phyloP scores from a whole-genome alignment of 352 stramenopile genomes.

The Pythium phragmitis region DNA sequence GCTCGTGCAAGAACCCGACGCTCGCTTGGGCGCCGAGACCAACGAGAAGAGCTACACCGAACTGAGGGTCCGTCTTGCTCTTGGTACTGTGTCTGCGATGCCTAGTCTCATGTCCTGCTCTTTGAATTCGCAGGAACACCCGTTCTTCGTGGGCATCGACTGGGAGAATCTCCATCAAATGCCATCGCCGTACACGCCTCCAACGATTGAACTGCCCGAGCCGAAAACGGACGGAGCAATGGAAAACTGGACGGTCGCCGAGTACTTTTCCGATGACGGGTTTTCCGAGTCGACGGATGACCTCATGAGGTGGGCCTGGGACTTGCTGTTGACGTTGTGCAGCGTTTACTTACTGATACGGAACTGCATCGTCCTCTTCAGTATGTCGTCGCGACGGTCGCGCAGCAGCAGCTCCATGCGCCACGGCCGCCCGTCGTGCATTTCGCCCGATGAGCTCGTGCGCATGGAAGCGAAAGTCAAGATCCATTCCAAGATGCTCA shows the following conservation, averaged over 20 bases:
- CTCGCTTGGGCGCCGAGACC: constrained; percentile 64
- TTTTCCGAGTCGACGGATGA: constrained; percentile 77
- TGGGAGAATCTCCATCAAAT: constrained; percentile 63
- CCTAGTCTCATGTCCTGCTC: not conserved
- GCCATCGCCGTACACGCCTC: constrained; percentile 57
- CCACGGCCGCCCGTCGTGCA: constrained; percentile 48
- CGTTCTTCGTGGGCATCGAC: constrained; percentile 78
- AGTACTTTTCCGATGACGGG: constrained; percentile 76
- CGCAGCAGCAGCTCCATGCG: constrained; percentile 67
- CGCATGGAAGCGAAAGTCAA: constrained; percentile 76
- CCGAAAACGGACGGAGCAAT: constrained; percentile 54
- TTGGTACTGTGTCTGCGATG: not conserved
- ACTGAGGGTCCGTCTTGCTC: constrained; percentile 48
- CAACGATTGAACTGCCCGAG: constrained; percentile 53
- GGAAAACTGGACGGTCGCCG: constrained; percentile 77
- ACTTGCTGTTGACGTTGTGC: not conserved
- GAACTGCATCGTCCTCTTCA: not conserved
- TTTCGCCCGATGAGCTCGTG: constrained; percentile 66
- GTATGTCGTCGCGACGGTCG: constrained; percentile 38
- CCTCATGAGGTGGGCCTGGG: constrained; percentile 41
- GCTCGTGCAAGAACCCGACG: constrained; percentile 54
- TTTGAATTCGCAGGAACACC: constrained; percentile 43
- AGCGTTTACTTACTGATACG: too few relatives aligned
- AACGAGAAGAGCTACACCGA: constrained; percentile 64
- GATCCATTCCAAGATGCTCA: constrained; percentile 78